phyloP scores from a whole-genome alignment of 805 yeast species.

The Hagleromyces aurorensis region DNA sequence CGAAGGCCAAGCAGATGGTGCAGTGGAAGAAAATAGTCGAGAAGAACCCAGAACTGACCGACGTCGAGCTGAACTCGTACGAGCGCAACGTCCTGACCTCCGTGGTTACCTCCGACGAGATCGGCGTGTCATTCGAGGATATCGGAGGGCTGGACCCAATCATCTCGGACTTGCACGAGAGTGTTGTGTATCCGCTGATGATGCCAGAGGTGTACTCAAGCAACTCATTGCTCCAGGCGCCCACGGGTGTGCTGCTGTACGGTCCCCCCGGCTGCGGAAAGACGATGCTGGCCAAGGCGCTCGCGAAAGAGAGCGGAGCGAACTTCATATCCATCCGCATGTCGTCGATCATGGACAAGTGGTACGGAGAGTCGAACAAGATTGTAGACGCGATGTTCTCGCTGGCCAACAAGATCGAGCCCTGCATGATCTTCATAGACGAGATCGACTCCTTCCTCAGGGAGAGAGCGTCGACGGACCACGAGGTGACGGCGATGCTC shows the following conservation, averaged over 20 bases:
- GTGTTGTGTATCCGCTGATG: slow-evolving; percentile 80
- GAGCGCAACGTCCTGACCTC: slow-evolving; percentile 72
- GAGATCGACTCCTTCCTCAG: slow-evolving; percentile 93
- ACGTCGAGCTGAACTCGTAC: slow-evolving; percentile 50
- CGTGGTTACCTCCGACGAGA: slow-evolving; percentile 79
- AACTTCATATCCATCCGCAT: slow-evolving; percentile 83
- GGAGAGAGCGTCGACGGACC: slow-evolving; percentile 76
- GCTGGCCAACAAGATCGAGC: slow-evolving; percentile 80
- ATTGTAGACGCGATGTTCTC: slow-evolving; percentile 89
- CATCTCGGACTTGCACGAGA: slow-evolving; percentile 78
- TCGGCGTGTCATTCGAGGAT: slow-evolving; percentile 65
- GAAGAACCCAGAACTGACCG: slow-evolving; percentile 49
- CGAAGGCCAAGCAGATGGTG: slow-evolving; percentile 51
- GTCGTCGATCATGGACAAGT: slow-evolving; percentile 93
- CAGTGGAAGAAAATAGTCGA: slow-evolving; percentile 50
- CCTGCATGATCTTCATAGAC: slow-evolving; percentile 91
- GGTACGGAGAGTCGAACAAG: slow-evolving; percentile 96
- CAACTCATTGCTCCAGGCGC: slow-evolving; percentile 76
- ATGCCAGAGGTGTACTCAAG: slow-evolving; percentile 65
- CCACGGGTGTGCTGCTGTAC: slow-evolving; percentile 84
- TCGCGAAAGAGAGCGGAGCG: slow-evolving; percentile 88
- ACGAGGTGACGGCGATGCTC: slow-evolving; percentile 89
- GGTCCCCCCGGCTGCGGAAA: slow-evolving; percentile 99
- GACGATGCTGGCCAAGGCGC: slow-evolving; percentile 93
- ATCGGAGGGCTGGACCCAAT: slow-evolving; percentile 84